A percentile compares a stretch with the other conserved stretches of the same genome.
Conservation (phyloP, 1,139 yeast species). For the Blastobotrys malaysiensis region DNA sequence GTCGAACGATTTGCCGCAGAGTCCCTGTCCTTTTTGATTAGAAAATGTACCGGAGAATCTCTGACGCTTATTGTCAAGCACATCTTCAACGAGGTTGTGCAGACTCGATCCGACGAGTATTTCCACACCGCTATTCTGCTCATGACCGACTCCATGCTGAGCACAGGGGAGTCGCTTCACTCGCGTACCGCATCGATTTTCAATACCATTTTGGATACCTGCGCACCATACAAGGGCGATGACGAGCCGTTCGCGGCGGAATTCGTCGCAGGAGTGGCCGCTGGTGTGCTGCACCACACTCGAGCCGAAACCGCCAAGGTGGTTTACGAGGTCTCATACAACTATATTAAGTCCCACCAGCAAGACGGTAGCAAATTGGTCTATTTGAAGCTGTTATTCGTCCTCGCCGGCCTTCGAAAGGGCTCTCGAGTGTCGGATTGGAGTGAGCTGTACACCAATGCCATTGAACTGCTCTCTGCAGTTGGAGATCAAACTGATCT, state of each 20-base stretch:
- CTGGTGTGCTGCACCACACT: conserved; percentile 57
- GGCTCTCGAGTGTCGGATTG: conserved; percentile 37
- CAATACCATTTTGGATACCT: conserved; percentile 32
- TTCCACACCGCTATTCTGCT: conserved; percentile 55
- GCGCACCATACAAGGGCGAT: conserved; percentile 12
- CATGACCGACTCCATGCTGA: conserved; percentile 69
- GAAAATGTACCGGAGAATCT: conserved; percentile 55
- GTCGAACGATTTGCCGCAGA: conserved; percentile 85
- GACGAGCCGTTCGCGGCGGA: conserved; percentile 15
- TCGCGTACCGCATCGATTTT: conserved; percentile 57
- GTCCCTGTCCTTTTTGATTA: conserved; percentile 75
- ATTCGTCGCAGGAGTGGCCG: conserved; percentile 22
- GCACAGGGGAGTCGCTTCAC: conserved; percentile 68
- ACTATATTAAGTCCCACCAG: conserved; percentile 16
- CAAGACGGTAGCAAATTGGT: conserved; percentile 9
- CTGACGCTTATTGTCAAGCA: conserved; percentile 45
- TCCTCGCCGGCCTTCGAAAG: conserved; percentile 34
- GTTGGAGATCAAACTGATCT: background rate
- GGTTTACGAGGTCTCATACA: conserved; percentile 30
- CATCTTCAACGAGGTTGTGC: conserved; percentile 46
- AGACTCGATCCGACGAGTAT: conserved; percentile 40
- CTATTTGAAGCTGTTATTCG: conserved; percentile 23
- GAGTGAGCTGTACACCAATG: conserved; percentile 14
- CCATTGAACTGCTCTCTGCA: background rate
- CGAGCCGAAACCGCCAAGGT: conserved; percentile 48